Conservation (phyloP, 495 filamentous ascomycete species). For the Parathielavia hyrcaniae region DNA sequence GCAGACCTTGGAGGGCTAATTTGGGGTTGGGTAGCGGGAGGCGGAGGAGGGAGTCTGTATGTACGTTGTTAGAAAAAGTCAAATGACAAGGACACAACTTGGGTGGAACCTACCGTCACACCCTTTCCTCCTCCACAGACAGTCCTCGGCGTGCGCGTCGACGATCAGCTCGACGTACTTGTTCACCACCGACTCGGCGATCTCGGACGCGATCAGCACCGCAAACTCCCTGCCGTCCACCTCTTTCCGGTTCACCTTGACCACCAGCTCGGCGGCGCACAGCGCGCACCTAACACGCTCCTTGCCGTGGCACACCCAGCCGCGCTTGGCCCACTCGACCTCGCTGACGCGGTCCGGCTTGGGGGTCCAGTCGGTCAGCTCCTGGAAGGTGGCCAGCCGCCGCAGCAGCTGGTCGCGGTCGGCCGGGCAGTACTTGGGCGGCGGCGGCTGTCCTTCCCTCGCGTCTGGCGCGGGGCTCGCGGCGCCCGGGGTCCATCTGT, state of each 20-base stretch:
- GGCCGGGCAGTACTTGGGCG: constrained; percentile 63
- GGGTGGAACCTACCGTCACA: constrained; percentile 64
- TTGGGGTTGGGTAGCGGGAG: constrained; percentile 52
- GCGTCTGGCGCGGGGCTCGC: constrained; percentile 1
- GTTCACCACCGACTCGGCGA: constrained; percentile 66
- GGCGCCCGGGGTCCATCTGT: constrained; percentile 34
- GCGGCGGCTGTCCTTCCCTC: constrained; percentile 3
- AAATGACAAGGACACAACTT: not conserved
- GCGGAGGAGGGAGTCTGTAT: constrained; percentile 40
- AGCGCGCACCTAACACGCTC: constrained; percentile 78
- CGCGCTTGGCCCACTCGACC: constrained; percentile 90
- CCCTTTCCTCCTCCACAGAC: constrained; percentile 77
- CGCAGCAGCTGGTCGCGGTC: constrained; percentile 77
- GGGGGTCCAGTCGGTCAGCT: constrained; percentile 78
- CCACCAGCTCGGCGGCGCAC: constrained; percentile 73
- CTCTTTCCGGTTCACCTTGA: constrained; percentile 67
- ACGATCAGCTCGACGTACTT: constrained; percentile 66
- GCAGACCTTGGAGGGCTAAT: constrained; percentile 50
- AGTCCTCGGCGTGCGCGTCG: constrained; percentile 72
- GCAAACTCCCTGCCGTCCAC: constrained; percentile 57
- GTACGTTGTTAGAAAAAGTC: not conserved
- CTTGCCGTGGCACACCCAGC: constrained; percentile 79
- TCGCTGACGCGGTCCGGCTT: constrained; percentile 80
- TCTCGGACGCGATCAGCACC: constrained; percentile 43
- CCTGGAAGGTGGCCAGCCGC: constrained; percentile 78